phyloP scores from a whole-genome alignment of 345 rosid genomes.

The Salix brachista region DNA sequence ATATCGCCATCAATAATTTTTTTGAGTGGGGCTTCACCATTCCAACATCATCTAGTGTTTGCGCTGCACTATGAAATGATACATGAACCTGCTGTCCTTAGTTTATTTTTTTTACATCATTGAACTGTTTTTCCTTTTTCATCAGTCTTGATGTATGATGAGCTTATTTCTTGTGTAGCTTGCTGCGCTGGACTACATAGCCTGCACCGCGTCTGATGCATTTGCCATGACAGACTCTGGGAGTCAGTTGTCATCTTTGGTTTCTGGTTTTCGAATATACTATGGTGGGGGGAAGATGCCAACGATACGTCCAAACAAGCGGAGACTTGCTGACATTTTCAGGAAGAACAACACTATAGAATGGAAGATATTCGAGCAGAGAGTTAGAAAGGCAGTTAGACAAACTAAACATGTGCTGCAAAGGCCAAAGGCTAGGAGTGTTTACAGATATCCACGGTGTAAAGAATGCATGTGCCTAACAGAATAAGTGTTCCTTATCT shows the following conservation, averaged over 20 bases:
- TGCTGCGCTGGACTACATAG: conserved; percentile 92
- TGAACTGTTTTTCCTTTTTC: not conserved
- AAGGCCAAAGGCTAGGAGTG: conserved; percentile 81
- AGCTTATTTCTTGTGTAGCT: conserved; percentile 42
- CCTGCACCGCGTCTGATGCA: conserved; percentile 73
- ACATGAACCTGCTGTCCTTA: not conserved
- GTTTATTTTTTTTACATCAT: not conserved
- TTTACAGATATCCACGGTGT: conserved; percentile 84
- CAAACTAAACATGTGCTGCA: conserved; percentile 78
- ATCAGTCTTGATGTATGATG: not conserved
- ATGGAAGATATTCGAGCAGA: conserved; percentile 85
- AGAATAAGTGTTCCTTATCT: not conserved
- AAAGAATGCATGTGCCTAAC: conserved; percentile 74
- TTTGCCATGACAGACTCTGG: conserved; percentile 99
- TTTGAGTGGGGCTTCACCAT: not conserved
- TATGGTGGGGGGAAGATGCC: conserved; percentile 94
- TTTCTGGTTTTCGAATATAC: conserved; percentile 79
- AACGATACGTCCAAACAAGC: conserved; percentile 76
- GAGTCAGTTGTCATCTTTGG: conserved; percentile 82
- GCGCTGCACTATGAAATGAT: not conserved
- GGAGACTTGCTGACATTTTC: conserved; percentile 70
- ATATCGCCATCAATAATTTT: not conserved
- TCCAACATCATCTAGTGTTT: not conserved
- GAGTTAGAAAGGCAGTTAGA: conserved; percentile 87
- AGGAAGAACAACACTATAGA: conserved; percentile 68